A percentile compares a stretch with the other conserved stretches of the same genome.
phyloP scores from a whole-genome alignment of 2,329 filamentous ascomycete genomes.

The Coniella lustricola region DNA sequence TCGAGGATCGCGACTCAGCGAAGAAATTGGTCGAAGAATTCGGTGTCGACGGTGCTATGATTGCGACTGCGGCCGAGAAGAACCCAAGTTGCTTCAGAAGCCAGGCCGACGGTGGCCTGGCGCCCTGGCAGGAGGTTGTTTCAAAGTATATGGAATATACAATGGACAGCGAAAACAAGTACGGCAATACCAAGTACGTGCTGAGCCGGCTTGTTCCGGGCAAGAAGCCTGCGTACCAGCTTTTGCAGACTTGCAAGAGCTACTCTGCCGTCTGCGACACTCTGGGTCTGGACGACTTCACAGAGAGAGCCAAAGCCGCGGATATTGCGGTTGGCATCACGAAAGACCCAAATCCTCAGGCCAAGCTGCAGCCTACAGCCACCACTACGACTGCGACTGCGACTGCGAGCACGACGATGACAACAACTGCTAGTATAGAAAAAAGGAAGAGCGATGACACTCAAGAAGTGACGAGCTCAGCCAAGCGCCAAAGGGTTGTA shows the following conservation, averaged over 20 bases:
- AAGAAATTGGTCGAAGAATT: conserved; percentile 66
- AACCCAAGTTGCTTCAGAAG: conserved; percentile 83
- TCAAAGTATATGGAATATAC: conserved; percentile 65
- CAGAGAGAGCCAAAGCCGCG: conserved; percentile 55
- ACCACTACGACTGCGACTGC: too few relatives aligned
- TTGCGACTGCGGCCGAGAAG: conserved; percentile 83
- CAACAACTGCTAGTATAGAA: background rate
- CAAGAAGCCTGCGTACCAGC: conserved; percentile 57
- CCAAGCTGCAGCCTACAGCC: background rate
- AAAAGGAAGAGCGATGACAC: conserved; percentile 6
- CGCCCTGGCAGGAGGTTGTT: conserved; percentile 71
- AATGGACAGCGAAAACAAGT: conserved; percentile 76
- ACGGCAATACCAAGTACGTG: conserved; percentile 88
- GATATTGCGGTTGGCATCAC: conserved; percentile 59
- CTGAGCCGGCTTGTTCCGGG: conserved; percentile 81
- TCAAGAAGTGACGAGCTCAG: background rate
- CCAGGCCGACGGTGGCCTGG: conserved; percentile 60
- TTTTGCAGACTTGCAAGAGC: conserved; percentile 58
- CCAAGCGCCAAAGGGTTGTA: conserved; percentile 5
- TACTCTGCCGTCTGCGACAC: conserved; percentile 63
- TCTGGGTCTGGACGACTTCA: conserved; percentile 57
- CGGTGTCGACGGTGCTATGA: conserved; percentile 93
- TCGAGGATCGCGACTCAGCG: conserved; percentile 67
- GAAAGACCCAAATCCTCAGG: conserved; percentile 38
- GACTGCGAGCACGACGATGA: too few relatives aligned